These are phyloP conservation scores for Rhynchospora pubera DNA, from an alignment of 176 grass and related monocot species.

Conservation along the genomic window DNA sequence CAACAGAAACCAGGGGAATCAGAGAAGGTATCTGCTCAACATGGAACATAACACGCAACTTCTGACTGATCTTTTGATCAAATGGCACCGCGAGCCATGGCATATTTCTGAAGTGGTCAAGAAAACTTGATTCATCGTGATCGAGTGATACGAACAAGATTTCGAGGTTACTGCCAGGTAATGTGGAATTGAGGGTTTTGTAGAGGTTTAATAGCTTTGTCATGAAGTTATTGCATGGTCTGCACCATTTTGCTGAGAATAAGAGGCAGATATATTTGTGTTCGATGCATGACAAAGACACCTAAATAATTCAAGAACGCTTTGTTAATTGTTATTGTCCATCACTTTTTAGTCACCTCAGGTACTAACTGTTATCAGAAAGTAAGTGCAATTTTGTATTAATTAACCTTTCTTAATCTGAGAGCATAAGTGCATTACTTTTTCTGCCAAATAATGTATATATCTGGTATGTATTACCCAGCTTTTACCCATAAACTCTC, in stretches of 20 bases:
- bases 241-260: constrained; percentile 51
- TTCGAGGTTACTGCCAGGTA: constrained; percentile 25
- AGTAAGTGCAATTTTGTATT: no score
- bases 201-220: constrained; percentile 37
- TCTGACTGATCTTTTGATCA: constrained; percentile 3
- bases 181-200: constrained; percentile 3
- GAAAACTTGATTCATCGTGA: constrained; percentile 26
- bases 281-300: constrained; percentile 35
- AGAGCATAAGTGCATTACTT: not conserved
- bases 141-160: constrained; percentile 46
- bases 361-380: not conserved
- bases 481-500: not conserved
- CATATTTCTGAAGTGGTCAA: constrained; percentile 37
- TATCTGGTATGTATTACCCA: not conserved
- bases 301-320: not conserved
- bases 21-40: constrained; percentile 34
- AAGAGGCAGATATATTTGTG: constrained; percentile 36
- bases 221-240: constrained; percentile 42
- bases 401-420: not conserved
- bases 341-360: not conserved
- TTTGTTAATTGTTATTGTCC: not conserved
- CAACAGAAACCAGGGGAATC: constrained; percentile 23
- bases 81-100: constrained; percentile 52
- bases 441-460: not conserved
- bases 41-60: constrained; percentile 8